Evolutionary conservation across 345 rosid species (phyloP), one percentile per base, ranked within the genome.

Genomic region (Odontarrhena argentea): DNA sequence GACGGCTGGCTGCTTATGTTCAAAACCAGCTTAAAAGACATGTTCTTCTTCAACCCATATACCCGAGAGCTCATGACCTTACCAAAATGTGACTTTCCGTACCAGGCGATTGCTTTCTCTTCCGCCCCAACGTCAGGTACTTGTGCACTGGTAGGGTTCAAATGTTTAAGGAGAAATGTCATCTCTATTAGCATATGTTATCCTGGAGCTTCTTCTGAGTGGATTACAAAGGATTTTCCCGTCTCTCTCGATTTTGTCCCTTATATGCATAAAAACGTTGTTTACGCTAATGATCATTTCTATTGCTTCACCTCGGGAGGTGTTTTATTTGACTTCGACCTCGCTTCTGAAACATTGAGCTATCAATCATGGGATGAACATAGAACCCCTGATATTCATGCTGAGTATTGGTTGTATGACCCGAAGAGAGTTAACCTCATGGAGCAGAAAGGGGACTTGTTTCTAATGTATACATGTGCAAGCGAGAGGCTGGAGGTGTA

Each of bases 41-140:
- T 86, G 50, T 86, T 86, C 80, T 86, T 84, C 79, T 82, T 82
- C 52, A 78, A 84, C 56, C 88, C 92, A 15, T 84, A 77, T 60
- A 73, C 83, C 14, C 58, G 75, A 9, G 79, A 79, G 61, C 57
- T 55, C 49, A 61, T 82, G 68, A 73, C 73, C 63, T 75, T 82
- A 55, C 88, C 88, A 9, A 84, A 82, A 41, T 76, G 70, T 55
- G 81, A 76, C 60, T 59, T 79, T 70, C 70, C 74, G 5, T 69
- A 73, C 63, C 84, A 84, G 70, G 72, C 69, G 11, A 85, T 82
- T 50, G 85, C 89, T 51, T 86, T 84, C 82, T 84, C 92, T 30
- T 78, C 83, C 60, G 74, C 83, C 26, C 86, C 89, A 30, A 82
- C 83, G 68, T 76, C 84, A 22, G 8, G 70, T 28, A 54, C 63